Evolutionary conservation across 2,329 filamentous ascomycete species (phyloP).

Genomic region (Capronia americana): DNA sequence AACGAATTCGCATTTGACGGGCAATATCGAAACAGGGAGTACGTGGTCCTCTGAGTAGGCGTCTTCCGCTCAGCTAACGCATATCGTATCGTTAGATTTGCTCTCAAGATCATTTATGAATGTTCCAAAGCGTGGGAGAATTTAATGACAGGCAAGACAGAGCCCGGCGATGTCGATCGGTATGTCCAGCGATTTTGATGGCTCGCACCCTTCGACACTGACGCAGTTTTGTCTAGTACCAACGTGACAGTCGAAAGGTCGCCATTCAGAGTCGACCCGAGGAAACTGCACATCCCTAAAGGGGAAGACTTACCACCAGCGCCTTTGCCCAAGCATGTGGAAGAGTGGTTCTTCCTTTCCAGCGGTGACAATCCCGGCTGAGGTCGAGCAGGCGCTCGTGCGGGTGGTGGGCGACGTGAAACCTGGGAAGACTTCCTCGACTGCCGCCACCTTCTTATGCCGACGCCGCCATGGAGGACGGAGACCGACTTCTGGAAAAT

Average conservation of each 20-base stretch:
- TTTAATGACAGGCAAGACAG: background rate
- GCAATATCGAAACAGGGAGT: background rate
- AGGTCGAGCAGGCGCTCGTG: no score
- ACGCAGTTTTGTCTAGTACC: background rate
- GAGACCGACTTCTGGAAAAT: slow-evolving; percentile 51
- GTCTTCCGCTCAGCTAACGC: background rate
- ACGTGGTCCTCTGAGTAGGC: background rate
- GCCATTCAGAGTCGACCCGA: background rate
- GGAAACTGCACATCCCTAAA: background rate
- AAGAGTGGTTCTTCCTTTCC: background rate
- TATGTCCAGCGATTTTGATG: background rate
- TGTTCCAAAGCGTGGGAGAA: background rate
- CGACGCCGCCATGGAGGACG: slow-evolving; percentile 57
- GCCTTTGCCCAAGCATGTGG: background rate
- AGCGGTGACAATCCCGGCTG: background rate
- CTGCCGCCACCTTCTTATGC: slow-evolving; percentile 53
- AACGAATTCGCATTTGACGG: background rate
- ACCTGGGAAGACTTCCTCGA: slow-evolving; percentile 48
- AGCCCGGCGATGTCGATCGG: background rate
- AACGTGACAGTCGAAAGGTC: background rate
- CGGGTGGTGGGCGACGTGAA: slow-evolving; percentile 39
- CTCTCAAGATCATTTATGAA: background rate
- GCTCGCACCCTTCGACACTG: background rate
- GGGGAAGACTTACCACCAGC: background rate
- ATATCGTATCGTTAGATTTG: background rate